These are phyloP conservation scores for Daldinia loculata DNA, from an alignment of 495 filamentous ascomycete genomes.

Conservation along the genomic window DNA sequence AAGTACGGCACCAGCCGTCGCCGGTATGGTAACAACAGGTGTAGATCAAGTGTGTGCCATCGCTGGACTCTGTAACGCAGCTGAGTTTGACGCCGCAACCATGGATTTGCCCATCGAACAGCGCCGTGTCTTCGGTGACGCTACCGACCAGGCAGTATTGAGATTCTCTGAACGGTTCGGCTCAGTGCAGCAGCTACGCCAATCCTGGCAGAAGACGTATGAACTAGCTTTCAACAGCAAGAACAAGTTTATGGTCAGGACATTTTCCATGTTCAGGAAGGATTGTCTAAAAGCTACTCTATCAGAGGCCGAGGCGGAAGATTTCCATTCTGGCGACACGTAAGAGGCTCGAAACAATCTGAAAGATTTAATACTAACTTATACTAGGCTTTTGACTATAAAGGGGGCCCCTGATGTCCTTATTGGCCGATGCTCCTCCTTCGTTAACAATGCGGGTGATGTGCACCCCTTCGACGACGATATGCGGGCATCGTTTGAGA, in stretches of 20 bases:
- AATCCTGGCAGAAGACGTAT: constrained; percentile 65
- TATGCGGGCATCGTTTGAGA: constrained; percentile 54
- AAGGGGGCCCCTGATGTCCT: constrained; percentile 73
- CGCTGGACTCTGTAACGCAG: constrained; percentile 73
- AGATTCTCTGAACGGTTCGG: constrained; percentile 69
- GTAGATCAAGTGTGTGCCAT: constrained; percentile 60
- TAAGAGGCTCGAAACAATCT: constrained; percentile 35
- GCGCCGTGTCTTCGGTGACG: constrained; percentile 72
- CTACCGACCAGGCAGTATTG: constrained; percentile 75
- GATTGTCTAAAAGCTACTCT: constrained; percentile 52
- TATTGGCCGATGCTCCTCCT: constrained; percentile 62
- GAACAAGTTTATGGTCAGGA: constrained; percentile 77
- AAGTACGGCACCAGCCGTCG: constrained; percentile 40
- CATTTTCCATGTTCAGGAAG: constrained; percentile 48
- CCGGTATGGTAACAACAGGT: constrained; percentile 48
- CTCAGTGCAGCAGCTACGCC: constrained; percentile 58
- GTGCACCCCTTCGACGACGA: constrained; percentile 51
- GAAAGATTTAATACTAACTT: constrained; percentile 1
- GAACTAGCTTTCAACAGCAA: constrained; percentile 80
- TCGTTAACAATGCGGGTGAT: constrained; percentile 58
- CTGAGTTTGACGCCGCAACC: constrained; percentile 70
- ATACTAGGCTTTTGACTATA: constrained; percentile 59
- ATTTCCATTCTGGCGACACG: constrained; percentile 54
- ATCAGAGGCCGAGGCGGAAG: constrained; percentile 46
- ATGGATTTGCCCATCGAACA: constrained; percentile 60